Conservation (phyloP, 2,329 filamentous ascomycete species). For the Colletotrichum orbiculare region DNA sequence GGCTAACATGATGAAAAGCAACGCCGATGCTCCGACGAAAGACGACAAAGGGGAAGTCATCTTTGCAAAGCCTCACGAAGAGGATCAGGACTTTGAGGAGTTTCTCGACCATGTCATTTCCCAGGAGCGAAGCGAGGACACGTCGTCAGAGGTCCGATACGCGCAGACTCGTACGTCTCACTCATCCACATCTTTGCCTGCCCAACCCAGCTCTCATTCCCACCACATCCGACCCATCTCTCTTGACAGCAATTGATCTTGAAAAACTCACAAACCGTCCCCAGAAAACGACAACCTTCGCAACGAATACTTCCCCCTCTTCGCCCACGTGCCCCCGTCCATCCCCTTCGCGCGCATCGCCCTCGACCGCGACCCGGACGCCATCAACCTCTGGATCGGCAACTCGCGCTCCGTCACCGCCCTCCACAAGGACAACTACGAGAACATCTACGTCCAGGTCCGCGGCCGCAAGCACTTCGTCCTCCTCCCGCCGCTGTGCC, state of each 20-base stretch:
- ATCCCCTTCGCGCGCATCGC: constrained; percentile 81
- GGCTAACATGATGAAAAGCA: constrained; percentile 42
- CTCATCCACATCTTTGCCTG: not conserved
- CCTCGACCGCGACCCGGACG: constrained; percentile 72
- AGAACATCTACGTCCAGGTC: constrained; percentile 86
- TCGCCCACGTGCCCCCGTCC: constrained; percentile 69
- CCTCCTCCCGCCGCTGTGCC: constrained; percentile 76
- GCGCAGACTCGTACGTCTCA: constrained; percentile 73
- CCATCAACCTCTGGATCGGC: constrained; percentile 86
- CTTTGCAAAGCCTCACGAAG: constrained; percentile 80
- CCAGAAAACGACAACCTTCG: constrained; percentile 84
- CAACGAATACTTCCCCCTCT: constrained; percentile 75
- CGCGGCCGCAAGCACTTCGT: constrained; percentile 80
- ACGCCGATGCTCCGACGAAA: constrained; percentile 64
- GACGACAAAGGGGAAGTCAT: constrained; percentile 50
- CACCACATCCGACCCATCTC: not conserved
- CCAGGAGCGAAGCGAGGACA: constrained; percentile 41
- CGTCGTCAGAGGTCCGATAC: constrained; percentile 68
- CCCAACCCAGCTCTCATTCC: not conserved
- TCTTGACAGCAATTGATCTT: not conserved
- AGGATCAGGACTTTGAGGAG: constrained; percentile 68
- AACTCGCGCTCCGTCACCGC: constrained; percentile 77
- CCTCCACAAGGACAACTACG: constrained; percentile 85
- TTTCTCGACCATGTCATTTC: constrained; percentile 71
- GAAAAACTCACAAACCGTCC: not conserved